Conservation (phyloP, 1,284 basidiomycete genomes). For the Laetiporus sulphureus region DNA sequence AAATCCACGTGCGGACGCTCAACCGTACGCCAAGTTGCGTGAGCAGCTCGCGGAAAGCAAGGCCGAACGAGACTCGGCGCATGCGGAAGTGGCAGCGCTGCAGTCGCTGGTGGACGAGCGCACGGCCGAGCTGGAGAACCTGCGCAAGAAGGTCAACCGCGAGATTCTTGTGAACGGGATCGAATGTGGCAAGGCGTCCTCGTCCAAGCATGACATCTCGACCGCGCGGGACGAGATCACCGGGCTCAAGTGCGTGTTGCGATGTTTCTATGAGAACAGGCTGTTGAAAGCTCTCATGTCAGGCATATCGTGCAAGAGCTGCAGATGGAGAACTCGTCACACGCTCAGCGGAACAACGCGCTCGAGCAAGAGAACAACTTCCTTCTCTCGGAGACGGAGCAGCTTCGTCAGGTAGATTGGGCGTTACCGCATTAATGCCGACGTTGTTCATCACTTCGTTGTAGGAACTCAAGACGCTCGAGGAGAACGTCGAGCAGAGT, state of each 20-base stretch:
- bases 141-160: slow-evolving; percentile 50
- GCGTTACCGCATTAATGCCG: neutral
- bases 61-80: slow-evolving; percentile 32
- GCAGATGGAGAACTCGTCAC: slow-evolving; percentile 71
- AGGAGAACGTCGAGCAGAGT: slow-evolving; percentile 69
- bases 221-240: slow-evolving; percentile 57
- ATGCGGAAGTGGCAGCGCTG: slow-evolving; percentile 29
- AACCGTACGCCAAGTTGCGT: slow-evolving; percentile 26
- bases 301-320: slow-evolving; percentile 87
- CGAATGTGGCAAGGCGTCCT: slow-evolving; percentile 30
- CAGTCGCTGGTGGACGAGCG: slow-evolving; percentile 39
- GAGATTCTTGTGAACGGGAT: too few relatives aligned
- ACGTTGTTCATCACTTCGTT: neutral
- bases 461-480: slow-evolving; percentile 68
- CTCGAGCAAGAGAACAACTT: slow-evolving; percentile 74
- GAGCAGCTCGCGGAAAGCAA: slow-evolving; percentile 24
- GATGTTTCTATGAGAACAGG: too few relatives aligned
- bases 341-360: slow-evolving; percentile 59
- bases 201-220: slow-evolving; percentile 48
- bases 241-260: slow-evolving; percentile 72
- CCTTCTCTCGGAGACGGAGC: slow-evolving; percentile 66
- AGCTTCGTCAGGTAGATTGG: slow-evolving; percentile 61
- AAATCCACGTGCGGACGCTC: too few relatives aligned
- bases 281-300: too few relatives aligned
- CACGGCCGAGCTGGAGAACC: slow-evolving; percentile 43